These are phyloP conservation scores for Stipa capillata DNA, from an alignment of 176 grass and related monocot species.

Conservation along the genomic window DNA sequence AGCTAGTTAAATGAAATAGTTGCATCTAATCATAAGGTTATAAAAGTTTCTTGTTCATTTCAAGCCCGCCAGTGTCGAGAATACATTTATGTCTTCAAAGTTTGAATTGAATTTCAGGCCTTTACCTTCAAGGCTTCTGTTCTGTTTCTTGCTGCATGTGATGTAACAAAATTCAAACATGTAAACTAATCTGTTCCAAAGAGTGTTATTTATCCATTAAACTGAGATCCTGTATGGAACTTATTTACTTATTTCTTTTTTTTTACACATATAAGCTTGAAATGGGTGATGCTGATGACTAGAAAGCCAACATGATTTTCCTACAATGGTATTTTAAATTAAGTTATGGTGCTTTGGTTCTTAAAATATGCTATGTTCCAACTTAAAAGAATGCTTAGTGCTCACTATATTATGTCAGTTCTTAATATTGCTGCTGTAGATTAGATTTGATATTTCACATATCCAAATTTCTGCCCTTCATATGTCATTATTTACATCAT, in stretches of 20 bases:
- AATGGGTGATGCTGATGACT: neutral
- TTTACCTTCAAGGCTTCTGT: neutral
- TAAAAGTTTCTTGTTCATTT: slow-evolving; percentile 21
- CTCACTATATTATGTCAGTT: neutral
- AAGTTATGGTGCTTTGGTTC: neutral
- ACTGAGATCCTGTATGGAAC: neutral
- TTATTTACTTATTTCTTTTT: neutral
- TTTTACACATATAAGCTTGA: neutral
- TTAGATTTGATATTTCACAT: neutral
- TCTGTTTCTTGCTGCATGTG: neutral
- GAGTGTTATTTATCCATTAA: neutral
- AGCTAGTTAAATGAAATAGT: neutral
- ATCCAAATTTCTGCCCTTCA: neutral
- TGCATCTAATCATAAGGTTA: neutral
- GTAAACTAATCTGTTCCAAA: neutral
- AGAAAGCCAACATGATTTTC: neutral
- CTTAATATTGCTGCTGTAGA: neutral
- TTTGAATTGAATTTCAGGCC: neutral
- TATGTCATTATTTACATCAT: neutral
- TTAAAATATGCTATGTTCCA: neutral
- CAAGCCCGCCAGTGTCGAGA: neutral
- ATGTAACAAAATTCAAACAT: neutral
- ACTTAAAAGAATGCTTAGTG: neutral
- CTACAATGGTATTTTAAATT: neutral
- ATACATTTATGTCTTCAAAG: neutral